A percentile compares a stretch with the other conserved stretches of the same genome.
phyloP scores from a whole-genome alignment of 345 rosid species.

The Aquilaria yunnanensis region DNA sequence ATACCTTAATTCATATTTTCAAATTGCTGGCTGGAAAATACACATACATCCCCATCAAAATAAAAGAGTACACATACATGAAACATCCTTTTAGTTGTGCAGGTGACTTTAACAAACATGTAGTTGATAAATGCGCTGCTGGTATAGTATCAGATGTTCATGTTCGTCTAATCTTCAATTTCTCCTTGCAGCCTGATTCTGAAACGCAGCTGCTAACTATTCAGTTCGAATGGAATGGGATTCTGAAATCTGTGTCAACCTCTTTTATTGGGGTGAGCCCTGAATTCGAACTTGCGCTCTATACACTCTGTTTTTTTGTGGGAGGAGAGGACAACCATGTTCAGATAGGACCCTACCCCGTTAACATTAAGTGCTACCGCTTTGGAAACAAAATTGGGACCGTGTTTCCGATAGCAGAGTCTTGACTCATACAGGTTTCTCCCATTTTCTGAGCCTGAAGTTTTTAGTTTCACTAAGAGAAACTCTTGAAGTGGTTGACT shows the following conservation, averaged over 20 bases:
- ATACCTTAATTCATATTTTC: too few relatives aligned
- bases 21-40: too few relatives aligned
- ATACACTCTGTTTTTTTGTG: constrained; percentile 71
- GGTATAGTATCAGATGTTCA: too few relatives aligned
- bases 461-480: too few relatives aligned
- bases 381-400: constrained; percentile 64
- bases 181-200: constrained; percentile 57
- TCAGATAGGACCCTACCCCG: constrained; percentile 80
- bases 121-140: too few relatives aligned
- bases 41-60: too few relatives aligned
- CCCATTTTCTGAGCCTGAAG: background rate
- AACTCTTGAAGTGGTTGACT: too few relatives aligned
- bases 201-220: constrained; percentile 77
- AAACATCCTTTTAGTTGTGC: too few relatives aligned
- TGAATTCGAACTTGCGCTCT: constrained; percentile 83
- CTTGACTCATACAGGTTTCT: constrained; percentile 21
- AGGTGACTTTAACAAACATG: too few relatives aligned
- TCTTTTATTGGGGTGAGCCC: constrained; percentile 81
- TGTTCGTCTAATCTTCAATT: background rate
- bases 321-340: constrained; percentile 74
- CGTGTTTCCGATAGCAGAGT: constrained; percentile 65
- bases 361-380: constrained; percentile 90
- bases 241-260: constrained; percentile 86
- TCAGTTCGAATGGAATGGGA: constrained; percentile 93
- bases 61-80: too few relatives aligned